phyloP scores from a whole-genome alignment of 257 asterid genomes.

The Solanum peruvianum region DNA sequence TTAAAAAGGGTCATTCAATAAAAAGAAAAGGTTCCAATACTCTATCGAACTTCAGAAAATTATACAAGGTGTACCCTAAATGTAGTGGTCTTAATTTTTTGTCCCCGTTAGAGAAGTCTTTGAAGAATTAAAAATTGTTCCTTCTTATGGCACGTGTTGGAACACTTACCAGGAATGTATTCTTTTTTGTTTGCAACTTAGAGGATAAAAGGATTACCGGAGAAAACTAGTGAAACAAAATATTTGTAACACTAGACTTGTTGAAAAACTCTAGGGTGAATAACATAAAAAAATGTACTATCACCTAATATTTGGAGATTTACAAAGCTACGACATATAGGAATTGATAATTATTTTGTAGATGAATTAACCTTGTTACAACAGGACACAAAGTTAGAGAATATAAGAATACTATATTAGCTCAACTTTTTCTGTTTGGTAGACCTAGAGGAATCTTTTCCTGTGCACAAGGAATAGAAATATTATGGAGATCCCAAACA shows the following conservation, averaged over 20 bases:
- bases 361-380: not conserved
- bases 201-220: not conserved
- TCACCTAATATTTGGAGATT: not conserved
- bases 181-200: not conserved
- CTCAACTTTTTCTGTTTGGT: not conserved
- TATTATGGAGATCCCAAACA: not conserved
- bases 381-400: not conserved
- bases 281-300: not conserved
- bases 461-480: not conserved
- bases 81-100: too few relatives aligned
- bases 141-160: not conserved
- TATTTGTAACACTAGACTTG: not conserved
- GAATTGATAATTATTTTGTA: not conserved
- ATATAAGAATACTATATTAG: not conserved
- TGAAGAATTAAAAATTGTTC: too few relatives aligned
- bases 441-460: not conserved
- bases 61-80: too few relatives aligned
- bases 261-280: not conserved
- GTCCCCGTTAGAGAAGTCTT: too few relatives aligned
- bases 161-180: not conserved
- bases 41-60: too few relatives aligned
- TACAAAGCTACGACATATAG: not conserved
- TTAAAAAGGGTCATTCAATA: too few relatives aligned
- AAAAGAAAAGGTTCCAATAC: too few relatives aligned
- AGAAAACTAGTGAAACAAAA: not conserved